phyloP scores from a whole-genome alignment of 2,329 filamentous ascomycete species.

The Sporothrix globosa region DNA sequence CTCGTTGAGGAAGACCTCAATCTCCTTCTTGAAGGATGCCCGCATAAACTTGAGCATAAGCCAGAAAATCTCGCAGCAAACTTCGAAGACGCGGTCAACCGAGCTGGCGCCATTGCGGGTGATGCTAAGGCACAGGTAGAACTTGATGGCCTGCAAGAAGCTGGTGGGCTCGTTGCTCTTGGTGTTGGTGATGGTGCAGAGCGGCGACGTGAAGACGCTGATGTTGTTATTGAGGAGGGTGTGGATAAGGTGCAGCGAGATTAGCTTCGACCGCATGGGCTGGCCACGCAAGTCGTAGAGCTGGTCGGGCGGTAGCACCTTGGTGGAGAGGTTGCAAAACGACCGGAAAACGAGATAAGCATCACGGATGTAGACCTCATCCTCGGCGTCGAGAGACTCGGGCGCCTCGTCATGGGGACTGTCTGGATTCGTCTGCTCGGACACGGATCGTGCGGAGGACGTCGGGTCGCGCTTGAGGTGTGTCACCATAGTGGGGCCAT shows the following conservation, averaged over 20 bases:
- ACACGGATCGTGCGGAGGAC: conserved; percentile 49
- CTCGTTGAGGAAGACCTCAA: conserved; percentile 97
- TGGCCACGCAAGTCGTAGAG: conserved; percentile 90
- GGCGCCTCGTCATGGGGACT: conserved; percentile 58
- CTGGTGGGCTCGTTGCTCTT: conserved; percentile 85
- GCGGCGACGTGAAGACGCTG: conserved; percentile 83
- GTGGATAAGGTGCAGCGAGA: conserved; percentile 94
- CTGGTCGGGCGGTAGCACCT: conserved; percentile 84
- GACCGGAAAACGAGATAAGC: conserved; percentile 96
- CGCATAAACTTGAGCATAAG: conserved; percentile 93
- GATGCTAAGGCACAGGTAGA: conserved; percentile 92
- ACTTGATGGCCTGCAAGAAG: conserved; percentile 93
- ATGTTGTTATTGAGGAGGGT: conserved; percentile 95
- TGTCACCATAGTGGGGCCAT: conserved; percentile 69
- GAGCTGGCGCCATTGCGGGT: conserved; percentile 95
- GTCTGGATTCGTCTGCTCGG: conserved; percentile 60
- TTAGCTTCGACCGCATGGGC: conserved; percentile 94
- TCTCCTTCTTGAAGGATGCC: conserved; percentile 95
- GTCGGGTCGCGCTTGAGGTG: conserved; percentile 55
- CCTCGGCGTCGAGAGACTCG: conserved; percentile 70
- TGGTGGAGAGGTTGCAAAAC: conserved; percentile 96
- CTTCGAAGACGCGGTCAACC: conserved; percentile 88
- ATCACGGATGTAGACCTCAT: conserved; percentile 96
- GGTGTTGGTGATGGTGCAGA: conserved; percentile 90
- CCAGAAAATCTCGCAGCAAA: conserved; percentile 97